These are phyloP conservation scores for Thalassiosira ordinaria DNA, from an alignment of 352 stramenopile genomes.

Conservation along the genomic window DNA sequence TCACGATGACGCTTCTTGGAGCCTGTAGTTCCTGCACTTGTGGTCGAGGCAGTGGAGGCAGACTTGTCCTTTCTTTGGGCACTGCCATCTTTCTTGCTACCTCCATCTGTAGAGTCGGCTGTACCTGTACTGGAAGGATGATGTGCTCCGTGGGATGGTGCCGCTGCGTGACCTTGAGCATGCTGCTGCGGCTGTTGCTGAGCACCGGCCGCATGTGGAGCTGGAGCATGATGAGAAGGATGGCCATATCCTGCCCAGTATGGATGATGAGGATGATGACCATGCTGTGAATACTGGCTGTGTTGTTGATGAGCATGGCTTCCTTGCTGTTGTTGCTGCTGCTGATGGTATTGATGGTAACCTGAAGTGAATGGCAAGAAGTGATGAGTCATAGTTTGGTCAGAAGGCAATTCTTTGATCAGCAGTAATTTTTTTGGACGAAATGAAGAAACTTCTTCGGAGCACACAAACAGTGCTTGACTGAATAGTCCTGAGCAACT, in stretches of 20 bases:
- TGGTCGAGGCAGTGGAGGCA: background rate
- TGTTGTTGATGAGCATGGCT: background rate
- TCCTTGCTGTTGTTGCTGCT: constrained; percentile 20
- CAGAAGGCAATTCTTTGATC: too few species aligned
- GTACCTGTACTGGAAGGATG: background rate
- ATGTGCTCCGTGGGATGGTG: background rate
- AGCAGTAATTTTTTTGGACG: too few species aligned
- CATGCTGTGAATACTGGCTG: too few species aligned
- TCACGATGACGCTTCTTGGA: constrained; percentile 4
- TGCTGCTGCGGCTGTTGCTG: background rate
- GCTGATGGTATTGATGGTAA: constrained; percentile 12
- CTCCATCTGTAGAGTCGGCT: background rate
- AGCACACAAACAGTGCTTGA: too few species aligned
- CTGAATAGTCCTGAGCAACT: too few species aligned
- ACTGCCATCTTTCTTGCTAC: background rate
- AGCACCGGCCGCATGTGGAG: background rate
- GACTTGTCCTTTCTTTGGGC: too few species aligned
- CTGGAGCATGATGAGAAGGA: constrained; percentile 4
- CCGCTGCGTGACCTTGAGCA: background rate
- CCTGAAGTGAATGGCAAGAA: background rate
- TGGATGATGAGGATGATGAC: constrained; percentile 21
- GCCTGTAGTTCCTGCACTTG: background rate
- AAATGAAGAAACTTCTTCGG: too few species aligned
- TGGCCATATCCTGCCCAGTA: constrained; percentile 18
- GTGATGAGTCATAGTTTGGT: too few species aligned